These are phyloP conservation scores for Barnettozyma sucrosica DNA, from an alignment of 805 yeast species.

Conservation along the genomic window DNA sequence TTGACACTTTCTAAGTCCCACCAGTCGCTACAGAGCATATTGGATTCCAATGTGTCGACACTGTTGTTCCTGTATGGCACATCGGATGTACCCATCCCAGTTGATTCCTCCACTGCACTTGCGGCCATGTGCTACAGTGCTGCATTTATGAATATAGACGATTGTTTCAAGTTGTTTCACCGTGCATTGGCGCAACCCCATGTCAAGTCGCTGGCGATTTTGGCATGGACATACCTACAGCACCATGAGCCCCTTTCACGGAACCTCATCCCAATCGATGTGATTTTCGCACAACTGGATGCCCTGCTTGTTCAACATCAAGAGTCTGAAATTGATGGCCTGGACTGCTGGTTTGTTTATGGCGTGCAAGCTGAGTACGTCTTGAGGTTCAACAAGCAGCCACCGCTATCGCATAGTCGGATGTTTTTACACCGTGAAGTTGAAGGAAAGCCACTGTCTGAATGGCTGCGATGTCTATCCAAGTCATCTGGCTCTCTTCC, in stretches of 20 bases:
- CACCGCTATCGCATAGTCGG: slow-evolving; percentile 32
- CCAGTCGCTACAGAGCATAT: background rate
- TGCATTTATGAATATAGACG: slow-evolving; percentile 6
- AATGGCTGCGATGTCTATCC: slow-evolving; percentile 11
- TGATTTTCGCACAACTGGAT: slow-evolving; percentile 10
- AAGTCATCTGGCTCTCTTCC: slow-evolving; percentile 8
- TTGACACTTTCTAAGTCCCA: slow-evolving; percentile 8
- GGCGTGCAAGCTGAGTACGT: slow-evolving; percentile 39
- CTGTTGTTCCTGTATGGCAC: slow-evolving; percentile 13
- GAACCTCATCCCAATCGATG: slow-evolving; percentile 11
- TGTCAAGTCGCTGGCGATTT: slow-evolving; percentile 8
- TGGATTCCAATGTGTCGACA: slow-evolving; percentile 9
- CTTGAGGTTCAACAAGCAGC: slow-evolving; percentile 33
- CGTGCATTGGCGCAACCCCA: slow-evolving; percentile 3
- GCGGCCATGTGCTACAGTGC: slow-evolving; percentile 11
- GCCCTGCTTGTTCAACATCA: background rate
- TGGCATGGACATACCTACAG: slow-evolving; percentile 9
- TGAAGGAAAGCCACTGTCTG: slow-evolving; percentile 5
- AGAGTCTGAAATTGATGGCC: background rate
- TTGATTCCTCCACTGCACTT: slow-evolving; percentile 3
- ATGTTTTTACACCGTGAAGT: slow-evolving; percentile 16
- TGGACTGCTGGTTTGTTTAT: slow-evolving; percentile 43
- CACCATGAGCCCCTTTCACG: slow-evolving; percentile 6
- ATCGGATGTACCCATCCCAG: slow-evolving; percentile 7
- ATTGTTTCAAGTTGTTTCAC: slow-evolving; percentile 10